Percentiles rank a stretch among this genome's conserved stretches.
These are phyloP conservation scores for Thermochaetoides thermophila DNA, from an alignment of 495 filamentous ascomycete species.

Conservation along the genomic window DNA sequence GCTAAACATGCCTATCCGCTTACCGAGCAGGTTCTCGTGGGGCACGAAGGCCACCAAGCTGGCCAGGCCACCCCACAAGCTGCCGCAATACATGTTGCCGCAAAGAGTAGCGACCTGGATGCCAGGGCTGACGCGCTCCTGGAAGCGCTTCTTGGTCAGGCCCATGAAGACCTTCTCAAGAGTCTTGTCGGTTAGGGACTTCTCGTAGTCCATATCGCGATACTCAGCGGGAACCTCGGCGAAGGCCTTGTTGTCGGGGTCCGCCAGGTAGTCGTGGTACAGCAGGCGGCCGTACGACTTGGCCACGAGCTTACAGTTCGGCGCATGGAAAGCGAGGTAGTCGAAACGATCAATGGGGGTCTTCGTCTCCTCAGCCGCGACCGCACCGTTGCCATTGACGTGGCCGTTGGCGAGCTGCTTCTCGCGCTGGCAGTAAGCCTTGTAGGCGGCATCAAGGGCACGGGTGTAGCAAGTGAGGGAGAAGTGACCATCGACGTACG, in stretches of 20 bases:
- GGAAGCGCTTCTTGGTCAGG: constrained; percentile 90
- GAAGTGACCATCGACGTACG: constrained; percentile 90
- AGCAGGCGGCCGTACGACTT: constrained; percentile 92
- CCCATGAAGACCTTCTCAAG: constrained; percentile 94
- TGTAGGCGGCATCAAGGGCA: constrained; percentile 91
- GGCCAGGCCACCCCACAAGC: constrained; percentile 76
- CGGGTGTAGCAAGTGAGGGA: constrained; percentile 91
- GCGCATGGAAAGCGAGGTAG: constrained; percentile 89
- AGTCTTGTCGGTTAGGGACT: constrained; percentile 78
- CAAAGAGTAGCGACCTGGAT: constrained; percentile 85
- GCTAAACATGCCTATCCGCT: constrained; percentile 83
- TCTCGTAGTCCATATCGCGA: constrained; percentile 67
- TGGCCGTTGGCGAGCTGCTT: constrained; percentile 38
- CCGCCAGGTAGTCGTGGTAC: constrained; percentile 86
- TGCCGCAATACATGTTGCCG: constrained; percentile 98
- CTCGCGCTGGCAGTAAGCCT: constrained; percentile 83
- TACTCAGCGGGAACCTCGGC: constrained; percentile 76
- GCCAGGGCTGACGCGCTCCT: constrained; percentile 68
- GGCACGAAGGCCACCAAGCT: constrained; percentile 60
- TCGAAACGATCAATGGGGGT: constrained; percentile 84
- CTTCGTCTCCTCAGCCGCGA: constrained; percentile 35
- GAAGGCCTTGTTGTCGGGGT: constrained; percentile 66
- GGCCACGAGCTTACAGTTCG: constrained; percentile 92
- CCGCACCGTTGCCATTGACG: constrained; percentile 38
- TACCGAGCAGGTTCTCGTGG: constrained; percentile 55